These are phyloP conservation scores for Pyrenochaeta sp. DNA, from an alignment of 2,329 filamentous ascomycete species.

Conservation along the genomic window DNA sequence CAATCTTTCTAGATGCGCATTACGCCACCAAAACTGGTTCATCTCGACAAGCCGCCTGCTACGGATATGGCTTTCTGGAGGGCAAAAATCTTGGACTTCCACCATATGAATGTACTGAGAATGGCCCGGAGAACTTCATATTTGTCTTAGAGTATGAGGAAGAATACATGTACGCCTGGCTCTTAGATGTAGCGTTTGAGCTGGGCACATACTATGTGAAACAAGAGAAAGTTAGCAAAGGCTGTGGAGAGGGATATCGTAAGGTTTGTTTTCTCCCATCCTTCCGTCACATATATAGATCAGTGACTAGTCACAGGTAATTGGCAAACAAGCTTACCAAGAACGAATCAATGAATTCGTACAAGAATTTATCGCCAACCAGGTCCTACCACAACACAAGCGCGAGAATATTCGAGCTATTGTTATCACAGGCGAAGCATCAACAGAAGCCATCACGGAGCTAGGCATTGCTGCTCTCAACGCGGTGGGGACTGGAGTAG, in stretches of 20 bases:
- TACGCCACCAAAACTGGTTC: background rate
- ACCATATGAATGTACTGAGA: background rate
- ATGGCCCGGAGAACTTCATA: background rate
- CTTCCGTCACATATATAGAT: background rate
- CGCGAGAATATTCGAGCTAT: slow-evolving; percentile 7
- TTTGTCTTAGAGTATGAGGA: slow-evolving; percentile 1
- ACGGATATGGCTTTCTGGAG: background rate
- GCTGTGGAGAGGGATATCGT: slow-evolving; percentile 1
- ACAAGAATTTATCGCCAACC: background rate
- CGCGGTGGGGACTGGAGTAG: background rate
- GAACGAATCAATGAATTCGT: background rate
- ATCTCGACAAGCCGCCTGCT: background rate
- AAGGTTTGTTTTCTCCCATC: background rate
- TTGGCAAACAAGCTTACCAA: background rate
- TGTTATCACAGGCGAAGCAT: slow-evolving; percentile 4
- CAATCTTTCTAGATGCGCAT: background rate
- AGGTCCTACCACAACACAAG: background rate
- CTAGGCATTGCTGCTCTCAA: background rate
- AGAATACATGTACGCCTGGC: slow-evolving; percentile 1
- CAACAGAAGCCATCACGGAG: background rate
- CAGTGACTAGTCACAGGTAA: background rate
- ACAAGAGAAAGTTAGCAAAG: background rate
- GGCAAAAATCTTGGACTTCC: background rate
- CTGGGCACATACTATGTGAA: background rate
- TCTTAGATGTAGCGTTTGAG: background rate